Percentiles rank a stretch among this genome's conserved stretches.
Evolutionary conservation across 1,284 basidiomycete genomes (phyloP).

Genomic region (Malassezia dermatis): DNA sequence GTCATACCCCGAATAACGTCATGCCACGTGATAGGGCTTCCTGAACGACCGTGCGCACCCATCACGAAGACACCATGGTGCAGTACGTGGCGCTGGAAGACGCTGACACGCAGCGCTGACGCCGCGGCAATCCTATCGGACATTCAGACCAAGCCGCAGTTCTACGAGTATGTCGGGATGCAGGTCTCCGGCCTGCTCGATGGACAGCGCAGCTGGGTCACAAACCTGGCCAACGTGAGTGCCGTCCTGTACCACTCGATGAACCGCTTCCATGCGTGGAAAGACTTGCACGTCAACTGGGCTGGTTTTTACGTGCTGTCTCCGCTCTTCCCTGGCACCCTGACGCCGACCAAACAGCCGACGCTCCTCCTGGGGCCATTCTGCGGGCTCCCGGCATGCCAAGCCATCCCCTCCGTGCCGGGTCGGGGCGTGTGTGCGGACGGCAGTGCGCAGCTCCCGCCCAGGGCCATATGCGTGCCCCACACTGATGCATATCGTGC

Average conservation of each 20-base stretch:
- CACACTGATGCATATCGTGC: constrained; percentile 44
- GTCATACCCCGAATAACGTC: neutral
- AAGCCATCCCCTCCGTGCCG: constrained; percentile 35
- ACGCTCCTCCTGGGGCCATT: constrained; percentile 49
- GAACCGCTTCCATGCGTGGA: constrained; percentile 34
- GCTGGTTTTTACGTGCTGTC: constrained; percentile 50
- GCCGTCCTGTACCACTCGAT: constrained; percentile 38
- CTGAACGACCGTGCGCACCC: neutral
- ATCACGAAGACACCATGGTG: constrained; percentile 4
- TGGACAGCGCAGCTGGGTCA: constrained; percentile 37
- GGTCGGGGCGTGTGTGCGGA: constrained; percentile 49
- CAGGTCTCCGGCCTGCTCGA: constrained; percentile 39
- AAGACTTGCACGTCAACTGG: constrained; percentile 40
- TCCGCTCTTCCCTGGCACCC: constrained; percentile 34
- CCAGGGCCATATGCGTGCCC: constrained; percentile 39
- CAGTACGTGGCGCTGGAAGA: constrained; percentile 7
- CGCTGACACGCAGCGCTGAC: constrained; percentile 27
- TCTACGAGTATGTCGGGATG: constrained; percentile 46
- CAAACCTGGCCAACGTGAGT: constrained; percentile 39
- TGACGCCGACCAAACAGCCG: constrained; percentile 13
- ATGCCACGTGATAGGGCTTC: neutral
- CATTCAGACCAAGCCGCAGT: constrained; percentile 34
- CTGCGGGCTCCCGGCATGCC: constrained; percentile 49
- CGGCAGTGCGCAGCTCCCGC: constrained; percentile 34
- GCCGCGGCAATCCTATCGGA: constrained; percentile 65